These are phyloP conservation scores for Neoconidiobolus thromboides DNA, from an alignment of 371 early-diverging fungal species.

Conservation along the genomic window DNA sequence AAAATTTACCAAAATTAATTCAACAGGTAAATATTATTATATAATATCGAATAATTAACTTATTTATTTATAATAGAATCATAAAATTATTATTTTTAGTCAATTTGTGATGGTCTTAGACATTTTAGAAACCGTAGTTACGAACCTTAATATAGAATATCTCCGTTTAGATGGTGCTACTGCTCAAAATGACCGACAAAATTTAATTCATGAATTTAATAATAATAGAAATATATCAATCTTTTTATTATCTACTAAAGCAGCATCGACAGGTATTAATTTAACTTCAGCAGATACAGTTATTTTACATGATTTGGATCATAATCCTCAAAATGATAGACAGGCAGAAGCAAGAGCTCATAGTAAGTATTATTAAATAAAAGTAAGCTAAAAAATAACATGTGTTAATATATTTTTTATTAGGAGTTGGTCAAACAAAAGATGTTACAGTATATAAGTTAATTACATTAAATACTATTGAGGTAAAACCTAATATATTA, in stretches of 20 bases:
- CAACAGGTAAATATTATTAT: conserved; percentile 15
- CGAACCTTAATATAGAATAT: conserved; percentile 23
- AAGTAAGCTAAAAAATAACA: not conserved
- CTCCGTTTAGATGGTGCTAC: conserved; percentile 84
- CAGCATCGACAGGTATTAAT: conserved; percentile 92
- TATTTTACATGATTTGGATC: conserved; percentile 80
- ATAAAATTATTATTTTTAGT: conserved; percentile 87
- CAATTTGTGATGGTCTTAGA: conserved; percentile 82
- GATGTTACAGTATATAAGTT: conserved; percentile 63
- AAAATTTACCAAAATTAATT: conserved; percentile 38
- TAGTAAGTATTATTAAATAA: conserved; percentile 24
- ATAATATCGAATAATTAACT: not conserved
- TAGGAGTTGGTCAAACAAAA: conserved; percentile 73
- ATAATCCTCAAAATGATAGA: conserved; percentile 95
- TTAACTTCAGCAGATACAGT: conserved; percentile 90
- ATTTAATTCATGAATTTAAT: conserved; percentile 43
- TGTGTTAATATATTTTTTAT: conserved; percentile 8
- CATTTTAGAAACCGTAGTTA: conserved; percentile 51
- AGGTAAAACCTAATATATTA: conserved; percentile 10
- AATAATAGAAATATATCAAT: conserved; percentile 31
- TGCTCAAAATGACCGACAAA: conserved; percentile 51
- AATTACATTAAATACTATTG: conserved; percentile 49
- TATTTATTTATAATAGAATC: conserved; percentile 20
- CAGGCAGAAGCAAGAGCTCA: conserved; percentile 96
- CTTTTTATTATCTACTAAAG: conserved; percentile 93